Conservation (phyloP, 2,329 filamentous ascomycete genomes). For the Calonectria pseudoreteaudii region DNA sequence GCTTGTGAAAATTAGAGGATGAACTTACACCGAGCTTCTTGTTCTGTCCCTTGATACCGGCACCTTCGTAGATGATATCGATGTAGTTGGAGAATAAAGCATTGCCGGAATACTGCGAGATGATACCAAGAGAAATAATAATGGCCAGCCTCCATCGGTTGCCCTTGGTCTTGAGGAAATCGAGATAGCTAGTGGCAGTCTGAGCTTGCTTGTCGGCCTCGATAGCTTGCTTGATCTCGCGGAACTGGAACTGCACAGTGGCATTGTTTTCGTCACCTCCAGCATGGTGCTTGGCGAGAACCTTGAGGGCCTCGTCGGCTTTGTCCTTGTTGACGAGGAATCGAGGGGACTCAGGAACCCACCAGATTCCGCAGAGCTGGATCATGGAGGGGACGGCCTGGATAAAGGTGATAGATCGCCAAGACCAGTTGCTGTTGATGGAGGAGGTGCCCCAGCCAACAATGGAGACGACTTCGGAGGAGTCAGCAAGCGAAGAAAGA, state of each 20-base stretch:
- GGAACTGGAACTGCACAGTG: slow-evolving; percentile 74
- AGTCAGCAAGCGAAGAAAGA: not conserved
- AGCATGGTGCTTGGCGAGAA: slow-evolving; percentile 73
- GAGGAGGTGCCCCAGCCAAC: slow-evolving; percentile 72
- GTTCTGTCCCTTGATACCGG: slow-evolving; percentile 68
- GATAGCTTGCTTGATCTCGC: slow-evolving; percentile 75
- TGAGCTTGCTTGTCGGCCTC: slow-evolving; percentile 64
- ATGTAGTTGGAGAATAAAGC: slow-evolving; percentile 76
- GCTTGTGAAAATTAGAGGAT: not conserved
- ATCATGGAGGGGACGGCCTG: slow-evolving; percentile 72
- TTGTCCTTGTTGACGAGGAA: slow-evolving; percentile 74
- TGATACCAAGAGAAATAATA: slow-evolving; percentile 72
- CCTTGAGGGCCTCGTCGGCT: slow-evolving; percentile 69
- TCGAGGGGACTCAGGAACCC: slow-evolving; percentile 75
- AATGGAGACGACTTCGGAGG: slow-evolving; percentile 62
- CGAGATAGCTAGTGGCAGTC: slow-evolving; percentile 65
- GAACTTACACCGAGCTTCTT: slow-evolving; percentile 64
- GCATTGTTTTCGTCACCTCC: slow-evolving; percentile 69
- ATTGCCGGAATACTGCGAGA: slow-evolving; percentile 77
- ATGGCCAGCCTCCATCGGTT: slow-evolving; percentile 74
- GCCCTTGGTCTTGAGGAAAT: slow-evolving; percentile 71
- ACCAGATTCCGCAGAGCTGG: slow-evolving; percentile 75
- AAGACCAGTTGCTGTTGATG: slow-evolving; percentile 72
- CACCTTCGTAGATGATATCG: slow-evolving; percentile 70
- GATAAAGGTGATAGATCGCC: slow-evolving; percentile 74